Percentiles rank a stretch among this genome's conserved stretches.
These are phyloP conservation scores for Claviceps capensis DNA, from an alignment of 2,329 filamentous ascomycete genomes.

Conservation along the genomic window DNA sequence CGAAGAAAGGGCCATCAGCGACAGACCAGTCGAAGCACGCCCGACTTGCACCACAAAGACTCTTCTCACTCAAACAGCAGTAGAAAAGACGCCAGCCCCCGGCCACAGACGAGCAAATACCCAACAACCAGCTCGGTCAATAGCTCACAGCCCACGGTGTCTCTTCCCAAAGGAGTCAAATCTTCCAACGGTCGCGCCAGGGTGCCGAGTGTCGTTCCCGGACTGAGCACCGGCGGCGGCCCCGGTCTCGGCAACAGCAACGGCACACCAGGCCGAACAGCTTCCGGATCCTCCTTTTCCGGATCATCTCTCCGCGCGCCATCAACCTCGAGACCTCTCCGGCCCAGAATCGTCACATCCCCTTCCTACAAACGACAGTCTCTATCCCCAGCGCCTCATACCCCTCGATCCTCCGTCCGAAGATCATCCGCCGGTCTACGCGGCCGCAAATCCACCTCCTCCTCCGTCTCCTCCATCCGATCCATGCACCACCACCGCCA, in stretches of 20 bases:
- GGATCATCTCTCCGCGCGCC: constrained; percentile 10
- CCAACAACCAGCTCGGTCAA: constrained; percentile 24
- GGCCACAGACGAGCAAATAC: constrained; percentile 48
- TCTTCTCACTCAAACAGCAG: constrained; percentile 24
- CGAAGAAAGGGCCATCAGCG: constrained; percentile 35
- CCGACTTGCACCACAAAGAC: constrained; percentile 41
- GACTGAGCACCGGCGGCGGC: neutral
- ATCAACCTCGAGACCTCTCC: constrained; percentile 15
- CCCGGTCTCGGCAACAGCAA: neutral
- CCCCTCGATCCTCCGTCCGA: constrained; percentile 74
- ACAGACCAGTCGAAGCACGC: constrained; percentile 42
- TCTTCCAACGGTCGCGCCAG: constrained; percentile 33
- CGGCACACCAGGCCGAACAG: constrained; percentile 10
- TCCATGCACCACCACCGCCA: constrained; percentile 80
- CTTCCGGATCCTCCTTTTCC: constrained; percentile 11
- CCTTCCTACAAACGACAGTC: constrained; percentile 58
- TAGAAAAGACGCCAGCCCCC: constrained; percentile 39
- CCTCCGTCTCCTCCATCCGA: constrained; percentile 83
- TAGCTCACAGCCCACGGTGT: constrained; percentile 24
- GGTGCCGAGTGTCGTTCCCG: constrained; percentile 11
- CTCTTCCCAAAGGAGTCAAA: constrained; percentile 36
- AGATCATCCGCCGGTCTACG: constrained; percentile 72
- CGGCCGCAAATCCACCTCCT: constrained; percentile 90
- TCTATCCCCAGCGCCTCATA: constrained; percentile 73
- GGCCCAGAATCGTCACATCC: constrained; percentile 16